Evolutionary conservation across 2,329 filamentous ascomycete species (phyloP), one percentile per base, ranked within the genome.

Genomic region (Ophiostoma perfectum): DNA sequence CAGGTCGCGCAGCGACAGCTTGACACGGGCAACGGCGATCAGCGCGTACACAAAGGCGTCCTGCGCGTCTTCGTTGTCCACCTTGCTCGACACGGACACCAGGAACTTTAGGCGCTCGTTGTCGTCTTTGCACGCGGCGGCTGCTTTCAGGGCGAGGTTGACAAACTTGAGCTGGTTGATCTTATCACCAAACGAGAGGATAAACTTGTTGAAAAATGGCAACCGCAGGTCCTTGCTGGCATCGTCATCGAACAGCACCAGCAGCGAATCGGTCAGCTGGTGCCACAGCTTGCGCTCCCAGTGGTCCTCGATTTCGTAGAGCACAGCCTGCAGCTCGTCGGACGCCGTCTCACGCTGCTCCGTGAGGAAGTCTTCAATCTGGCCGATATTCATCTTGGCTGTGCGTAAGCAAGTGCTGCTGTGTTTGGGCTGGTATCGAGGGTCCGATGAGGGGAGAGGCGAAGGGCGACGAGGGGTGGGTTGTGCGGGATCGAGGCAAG

Each of bases 271-370:
- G 47, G 95, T 99, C 73, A 99, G 90, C 81, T 99, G 93, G 82
- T 99, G 95, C 95, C 95, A 99, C 81, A 99, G 86, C 82, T 97
- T 97, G 75, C 94, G 89, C 83, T 99, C 95, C 95, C 95, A 99
- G 77, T 88, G 91, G 78, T 96, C 93, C 83, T 99, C 95, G 73
- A 99, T 97, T 75, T 90, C 88, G 75, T 99, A 86, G 79, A 97
- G 91, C 76, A 91, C 87, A 75, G 90, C 86, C 81, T 97, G 93
- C 67, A 96, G 86, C 78, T 96, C 91, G 74, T 93, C 91, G 66
- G 93, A 91, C 75, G 93, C 91, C 78, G 88, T 83, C 77, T 97
- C 92, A 78, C 93, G 90, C 86, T 96, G 91, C 74, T 96, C 90
- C 71, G 88, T 87, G 72, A 99, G 90, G 81, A 98, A 96, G 79